These are phyloP conservation scores for Penicillium freii DNA, from an alignment of 2,329 filamentous ascomycete genomes.

Conservation along the genomic window DNA sequence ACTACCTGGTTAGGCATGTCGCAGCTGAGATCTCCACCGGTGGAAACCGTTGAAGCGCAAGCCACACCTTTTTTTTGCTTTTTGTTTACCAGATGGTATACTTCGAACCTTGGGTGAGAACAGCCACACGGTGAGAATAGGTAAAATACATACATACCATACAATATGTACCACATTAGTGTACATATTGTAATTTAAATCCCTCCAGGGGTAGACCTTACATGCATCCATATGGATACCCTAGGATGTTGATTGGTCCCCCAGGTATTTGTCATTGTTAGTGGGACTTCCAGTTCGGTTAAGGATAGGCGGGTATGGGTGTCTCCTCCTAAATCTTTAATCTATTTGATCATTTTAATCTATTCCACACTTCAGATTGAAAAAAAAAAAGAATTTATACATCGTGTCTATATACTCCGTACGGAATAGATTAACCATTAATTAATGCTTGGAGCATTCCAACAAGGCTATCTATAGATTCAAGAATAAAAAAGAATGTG, in stretches of 20 bases:
- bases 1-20: slow-evolving; percentile 19
- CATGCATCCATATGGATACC: not conserved
- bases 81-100: slow-evolving; percentile 11
- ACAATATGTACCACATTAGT: not conserved
- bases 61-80: slow-evolving; percentile 25
- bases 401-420: not conserved
- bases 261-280: slow-evolving; percentile 26
- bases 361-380: slow-evolving; percentile 17
- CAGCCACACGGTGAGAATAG: not conserved
- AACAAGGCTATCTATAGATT: not conserved
- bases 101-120: not conserved
- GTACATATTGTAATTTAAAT: not conserved
- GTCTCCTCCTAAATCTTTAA: slow-evolving; percentile 8
- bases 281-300: slow-evolving; percentile 11
- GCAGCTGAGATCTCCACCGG: slow-evolving; percentile 20
- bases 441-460: not conserved
- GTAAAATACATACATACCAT: not conserved
- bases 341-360: slow-evolving; percentile 14
- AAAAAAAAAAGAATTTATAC: not conserved
- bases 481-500: not conserved
- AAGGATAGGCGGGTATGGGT: slow-evolving; percentile 21
- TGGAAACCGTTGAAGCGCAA: slow-evolving; percentile 28
- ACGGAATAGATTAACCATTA: not conserved
- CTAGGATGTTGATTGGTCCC: slow-evolving; percentile 14
- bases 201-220: not conserved